These are phyloP conservation scores for Saturnispora ahearnii DNA, from an alignment of 805 yeast species.

Conservation along the genomic window DNA sequence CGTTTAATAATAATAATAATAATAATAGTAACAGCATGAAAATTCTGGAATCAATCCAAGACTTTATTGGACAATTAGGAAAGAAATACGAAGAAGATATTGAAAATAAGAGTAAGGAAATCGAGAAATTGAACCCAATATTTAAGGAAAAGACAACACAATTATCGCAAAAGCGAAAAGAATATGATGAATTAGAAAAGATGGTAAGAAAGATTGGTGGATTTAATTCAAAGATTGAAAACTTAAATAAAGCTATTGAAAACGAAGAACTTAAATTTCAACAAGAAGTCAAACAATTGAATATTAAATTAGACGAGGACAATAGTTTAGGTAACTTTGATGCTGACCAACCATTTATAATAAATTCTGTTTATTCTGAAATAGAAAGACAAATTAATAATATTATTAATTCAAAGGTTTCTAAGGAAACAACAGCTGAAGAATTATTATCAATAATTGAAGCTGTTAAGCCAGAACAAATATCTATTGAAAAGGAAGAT, in stretches of 20 bases:
- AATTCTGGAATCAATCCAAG: constrained; percentile 42
- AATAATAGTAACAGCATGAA: constrained; percentile 23
- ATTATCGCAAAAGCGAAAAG: constrained; percentile 39
- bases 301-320: constrained; percentile 27
- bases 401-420: constrained; percentile 3
- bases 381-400: constrained; percentile 34
- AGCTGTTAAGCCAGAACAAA: constrained; percentile 11
- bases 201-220: constrained; percentile 37
- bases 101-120: constrained; percentile 39
- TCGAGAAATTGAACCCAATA: constrained; percentile 45
- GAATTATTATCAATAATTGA: constrained; percentile 10
- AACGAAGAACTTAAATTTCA: constrained; percentile 54
- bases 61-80: constrained; percentile 43
- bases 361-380: constrained; percentile 49
- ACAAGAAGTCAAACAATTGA: constrained; percentile 27
- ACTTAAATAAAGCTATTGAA: constrained; percentile 52
- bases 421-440: background rate
- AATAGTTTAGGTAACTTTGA: constrained; percentile 52
- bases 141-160: constrained; percentile 48
- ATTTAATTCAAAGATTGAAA: constrained; percentile 45
- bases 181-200: constrained; percentile 44
- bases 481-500: background rate
- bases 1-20: background rate
- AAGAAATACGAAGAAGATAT: constrained; percentile 53
- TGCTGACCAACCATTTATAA: constrained; percentile 87